A percentile compares a stretch with the other conserved stretches of the same genome.
Conservation (phyloP, 2,329 filamentous ascomycete species). For the Verticillium klebahnii region DNA sequence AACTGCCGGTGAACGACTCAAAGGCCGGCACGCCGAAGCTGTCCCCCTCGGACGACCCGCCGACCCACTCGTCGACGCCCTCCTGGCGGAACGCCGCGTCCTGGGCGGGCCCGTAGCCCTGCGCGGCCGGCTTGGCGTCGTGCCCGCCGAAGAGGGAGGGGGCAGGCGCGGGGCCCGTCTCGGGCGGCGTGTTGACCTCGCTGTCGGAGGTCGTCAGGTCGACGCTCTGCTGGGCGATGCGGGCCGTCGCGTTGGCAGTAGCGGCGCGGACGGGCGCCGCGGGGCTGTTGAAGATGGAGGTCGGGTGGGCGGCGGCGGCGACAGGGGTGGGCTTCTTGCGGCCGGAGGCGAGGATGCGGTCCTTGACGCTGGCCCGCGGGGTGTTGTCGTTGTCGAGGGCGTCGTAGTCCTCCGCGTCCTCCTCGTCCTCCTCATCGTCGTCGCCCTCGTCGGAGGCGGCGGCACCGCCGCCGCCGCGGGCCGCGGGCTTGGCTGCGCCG, state of each 20-base stretch:
- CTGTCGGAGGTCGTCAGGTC: conserved; percentile 14
- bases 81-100: too few species aligned
- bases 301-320: background rate
- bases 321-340: background rate
- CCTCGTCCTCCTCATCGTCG: conserved; percentile 20
- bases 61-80: background rate
- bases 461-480: background rate
- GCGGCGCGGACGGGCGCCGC: conserved; percentile 11
- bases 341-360: conserved; percentile 8
- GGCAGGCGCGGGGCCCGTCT: background rate
- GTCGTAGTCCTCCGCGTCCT: conserved; percentile 22
- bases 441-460: conserved; percentile 19
- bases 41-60: background rate
- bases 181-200: conserved; percentile 11
- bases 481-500: conserved; percentile 17
- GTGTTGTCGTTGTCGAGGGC: conserved; percentile 32
- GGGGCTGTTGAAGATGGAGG: conserved; percentile 3
- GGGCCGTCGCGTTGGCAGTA: conserved; percentile 12
- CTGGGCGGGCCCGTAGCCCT: background rate
- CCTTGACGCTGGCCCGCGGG: conserved; percentile 22
- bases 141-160: conserved; percentile 2
- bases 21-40: background rate
- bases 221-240: conserved; percentile 8
- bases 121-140: conserved; percentile 3
- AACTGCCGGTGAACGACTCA: background rate